phyloP scores from a whole-genome alignment of 2,329 filamentous ascomycete species.

The Eutypa lata region DNA sequence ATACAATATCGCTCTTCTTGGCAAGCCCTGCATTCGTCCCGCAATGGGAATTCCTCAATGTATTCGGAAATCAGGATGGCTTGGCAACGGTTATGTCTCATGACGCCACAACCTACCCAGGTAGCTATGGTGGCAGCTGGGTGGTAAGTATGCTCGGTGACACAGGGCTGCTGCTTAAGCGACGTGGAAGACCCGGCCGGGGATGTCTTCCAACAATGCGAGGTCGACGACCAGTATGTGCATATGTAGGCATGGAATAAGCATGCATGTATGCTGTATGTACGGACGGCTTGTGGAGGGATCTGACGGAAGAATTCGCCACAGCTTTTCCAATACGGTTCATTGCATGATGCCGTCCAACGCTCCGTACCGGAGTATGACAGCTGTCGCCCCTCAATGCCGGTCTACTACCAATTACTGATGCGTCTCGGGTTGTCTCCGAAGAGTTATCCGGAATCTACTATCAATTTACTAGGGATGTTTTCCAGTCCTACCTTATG shows the following conservation, averaged over 20 bases:
- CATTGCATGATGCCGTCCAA: background rate
- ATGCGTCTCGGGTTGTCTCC: background rate
- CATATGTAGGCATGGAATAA: background rate
- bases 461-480: background rate
- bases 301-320: background rate
- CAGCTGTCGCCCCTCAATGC: background rate
- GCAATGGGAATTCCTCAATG: background rate
- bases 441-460: background rate
- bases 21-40: background rate
- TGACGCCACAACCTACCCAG: background rate
- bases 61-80: background rate
- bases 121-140: background rate
- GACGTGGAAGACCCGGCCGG: no score
- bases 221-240: no score
- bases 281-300: background rate
- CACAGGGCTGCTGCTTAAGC: background rate
- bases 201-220: no score
- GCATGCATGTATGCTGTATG: background rate
- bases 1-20: background rate
- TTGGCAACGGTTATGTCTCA: background rate
- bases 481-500: background rate
- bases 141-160: background rate
- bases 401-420: background rate
- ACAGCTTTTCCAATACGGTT: background rate
- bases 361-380: background rate